A percentile compares a stretch with the other conserved stretches of the same genome.
These are phyloP conservation scores for Fusarium oligoseptatum DNA, from an alignment of 2,329 filamentous ascomycete species.

Conservation along the genomic window DNA sequence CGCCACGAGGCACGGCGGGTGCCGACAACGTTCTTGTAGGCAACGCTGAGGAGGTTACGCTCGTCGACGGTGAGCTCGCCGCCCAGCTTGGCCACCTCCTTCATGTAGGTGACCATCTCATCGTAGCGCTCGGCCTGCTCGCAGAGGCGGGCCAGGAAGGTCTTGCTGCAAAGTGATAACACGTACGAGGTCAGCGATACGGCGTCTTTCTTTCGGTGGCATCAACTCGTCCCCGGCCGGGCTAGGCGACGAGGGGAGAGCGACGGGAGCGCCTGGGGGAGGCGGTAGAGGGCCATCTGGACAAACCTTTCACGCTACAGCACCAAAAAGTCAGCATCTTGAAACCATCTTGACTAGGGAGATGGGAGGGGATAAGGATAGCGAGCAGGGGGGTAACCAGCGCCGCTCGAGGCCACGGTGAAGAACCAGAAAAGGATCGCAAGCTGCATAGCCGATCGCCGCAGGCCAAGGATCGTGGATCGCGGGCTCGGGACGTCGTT, in stretches of 20 bases:
- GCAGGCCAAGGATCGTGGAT: slow-evolving; percentile 10
- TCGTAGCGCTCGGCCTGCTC: slow-evolving; percentile 99
- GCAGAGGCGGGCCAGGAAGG: slow-evolving; percentile 99
- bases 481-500: slow-evolving; percentile 19
- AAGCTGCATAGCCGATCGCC: slow-evolving; percentile 8
- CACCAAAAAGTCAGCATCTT: slow-evolving; percentile 54
- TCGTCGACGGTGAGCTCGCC: slow-evolving; percentile 93
- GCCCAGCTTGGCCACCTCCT: slow-evolving; percentile 95
- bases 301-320: slow-evolving; percentile 78
- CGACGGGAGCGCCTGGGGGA: slow-evolving; percentile 28
- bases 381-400: slow-evolving; percentile 9
- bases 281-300: slow-evolving; percentile 30
- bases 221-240: slow-evolving; percentile 31
- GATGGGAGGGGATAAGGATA: slow-evolving; percentile 23
- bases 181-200: slow-evolving; percentile 46
- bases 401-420: not conserved
- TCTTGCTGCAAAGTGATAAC: slow-evolving; percentile 78
- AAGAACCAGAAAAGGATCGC: slow-evolving; percentile 2
- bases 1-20: slow-evolving; percentile 99
- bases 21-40: slow-evolving; percentile 99
- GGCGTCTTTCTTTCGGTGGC: slow-evolving; percentile 37
- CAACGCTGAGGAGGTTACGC: slow-evolving; percentile 98
- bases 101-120: slow-evolving; percentile 99
- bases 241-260: slow-evolving; percentile 25
- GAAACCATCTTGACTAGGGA: slow-evolving; percentile 28